Evolutionary conservation across 2,329 filamentous ascomycete genomes (phyloP).

Genomic region (Botrytis medusae): DNA sequence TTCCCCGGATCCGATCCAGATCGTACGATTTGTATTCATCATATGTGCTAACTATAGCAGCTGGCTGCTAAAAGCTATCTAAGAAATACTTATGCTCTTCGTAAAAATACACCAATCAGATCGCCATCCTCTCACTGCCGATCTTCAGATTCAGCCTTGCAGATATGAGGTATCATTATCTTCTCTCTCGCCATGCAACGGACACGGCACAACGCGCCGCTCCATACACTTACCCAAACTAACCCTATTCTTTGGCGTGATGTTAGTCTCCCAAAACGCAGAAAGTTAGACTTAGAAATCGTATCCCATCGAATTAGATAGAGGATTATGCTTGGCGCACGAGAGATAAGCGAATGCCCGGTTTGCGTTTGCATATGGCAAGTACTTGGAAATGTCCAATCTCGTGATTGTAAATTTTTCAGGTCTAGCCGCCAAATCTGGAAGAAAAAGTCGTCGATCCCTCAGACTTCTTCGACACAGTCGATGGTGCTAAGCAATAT

Average conservation of each 20-base stretch:
- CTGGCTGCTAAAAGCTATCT: not conserved
- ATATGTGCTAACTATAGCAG: not conserved
- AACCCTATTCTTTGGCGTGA: not conserved
- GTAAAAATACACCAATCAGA: not conserved
- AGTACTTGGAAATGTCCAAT: not conserved
- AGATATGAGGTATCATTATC: not conserved
- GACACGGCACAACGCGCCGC: not conserved
- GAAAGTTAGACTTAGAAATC: not conserved
- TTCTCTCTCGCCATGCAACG: not conserved
- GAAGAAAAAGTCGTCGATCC: not conserved
- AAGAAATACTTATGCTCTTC: not conserved
- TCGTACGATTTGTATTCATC: not conserved
- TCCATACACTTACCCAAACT: not conserved
- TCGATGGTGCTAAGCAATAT: conserved; percentile 5
- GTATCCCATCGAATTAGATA: not conserved
- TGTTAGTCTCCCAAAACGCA: not conserved
- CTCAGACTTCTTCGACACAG: not conserved
- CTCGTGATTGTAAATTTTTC: not conserved
- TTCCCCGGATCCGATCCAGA: not conserved
- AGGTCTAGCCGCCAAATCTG: not conserved
- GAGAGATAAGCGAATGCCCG: not conserved
- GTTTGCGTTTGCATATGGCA: not conserved
- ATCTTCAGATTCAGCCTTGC: conserved; percentile 2
- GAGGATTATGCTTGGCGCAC: not conserved
- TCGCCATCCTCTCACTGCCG: not conserved